Evolutionary conservation across 164 flowering plant genomes (phyloP), one percentile per base, ranked within the genome.

Genomic region (Akebia trifoliata): DNA sequence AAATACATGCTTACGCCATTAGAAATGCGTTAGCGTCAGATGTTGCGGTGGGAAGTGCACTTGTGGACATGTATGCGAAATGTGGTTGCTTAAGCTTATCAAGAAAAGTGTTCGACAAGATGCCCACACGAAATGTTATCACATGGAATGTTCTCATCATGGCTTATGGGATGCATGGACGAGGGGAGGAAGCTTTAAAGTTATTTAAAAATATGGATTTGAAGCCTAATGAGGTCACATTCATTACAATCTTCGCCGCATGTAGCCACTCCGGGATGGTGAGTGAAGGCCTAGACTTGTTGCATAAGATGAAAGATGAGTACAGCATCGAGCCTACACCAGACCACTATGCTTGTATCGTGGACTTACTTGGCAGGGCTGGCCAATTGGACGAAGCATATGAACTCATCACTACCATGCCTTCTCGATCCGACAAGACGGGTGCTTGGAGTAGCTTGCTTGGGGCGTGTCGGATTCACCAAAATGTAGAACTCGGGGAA

Each of bases 1-100:
- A 54, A 14, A 54, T 54, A 18, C 57, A 54, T 54, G 45, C 44
- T 54, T 54, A 54, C 38, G 57, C 57, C 14, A 38, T 54, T 22
- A 54, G 57, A 54, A 36, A 37, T 35, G 45, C 45, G 25, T 14
- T 54, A 54, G 57, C 57, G 38, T 54, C 57, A 4, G 57, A 54
- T 21, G 32, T 54, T 36, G 57, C 45, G 15, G 57, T 54, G 21
- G 57, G 57, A 38, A 54, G 57, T 54, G 57, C 57, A 15, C 57
- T 54, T 37, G 57, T 55, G 8, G 59, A 55, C 59, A 55, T 55
- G 59, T 55, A 55, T 17, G 59, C 59, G 8, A 55, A 55, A 39
- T 55, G 59, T 38, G 59, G 59, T 55, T 26, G 47, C 59, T 55
- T 55, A 40, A 38, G 45, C 46, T 55, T 55, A 26, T 55, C 59